Evolutionary conservation across 192 early-diverging fungal species (phyloP), one percentile per base, ranked within the genome.

Genomic region (Lobosporangium transversale): DNA sequence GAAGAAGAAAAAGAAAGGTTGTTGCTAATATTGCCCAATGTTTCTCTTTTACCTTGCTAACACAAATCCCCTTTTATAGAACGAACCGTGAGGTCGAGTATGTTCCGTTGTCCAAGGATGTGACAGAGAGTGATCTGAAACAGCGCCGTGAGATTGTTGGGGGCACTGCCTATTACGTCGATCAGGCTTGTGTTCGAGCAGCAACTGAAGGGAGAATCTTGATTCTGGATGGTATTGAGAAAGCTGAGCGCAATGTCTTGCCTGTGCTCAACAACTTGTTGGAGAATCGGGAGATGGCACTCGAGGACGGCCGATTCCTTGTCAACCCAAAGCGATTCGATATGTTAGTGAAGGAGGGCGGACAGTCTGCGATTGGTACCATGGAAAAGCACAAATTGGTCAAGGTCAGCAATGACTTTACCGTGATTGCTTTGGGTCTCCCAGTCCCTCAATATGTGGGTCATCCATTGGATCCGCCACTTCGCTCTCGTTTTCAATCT

Each of bases 191-290:
- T 74, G 81, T 91, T 24, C 51, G 88, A 42, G 80, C 87, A 31
- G 86, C 89, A 29, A 93, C 84, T 54, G 82, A 90, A 59, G 89
- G 79, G 36, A 73, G 79, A 48, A 85, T 89, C 53, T 44, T 89
- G 27, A 84, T 89, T 9, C 67, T 89, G 57, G 88, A 89, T 58
- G 88, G 88, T 27, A 87, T 92, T 66, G 87, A 93, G 71, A 94
- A 94, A 58, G 91, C 92, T 0, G 93, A 95, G 53, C 84, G 93
- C 20, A 95, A 95, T 70, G 91, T 95, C 1, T 69, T 95, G 29
- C 93, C 93, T 6, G 88, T 95, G 24, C 73, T 95, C 49, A 95
- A 95, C 69, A 95, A 95, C 69, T 69, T 95, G 66, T 65, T 95
- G 36, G 93, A 95, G 67, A 95, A 95, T 67, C 75, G 93, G 59